Evolutionary conservation across 441 rosid species (phyloP).

Genomic region (Metrosideros polymorpha): DNA sequence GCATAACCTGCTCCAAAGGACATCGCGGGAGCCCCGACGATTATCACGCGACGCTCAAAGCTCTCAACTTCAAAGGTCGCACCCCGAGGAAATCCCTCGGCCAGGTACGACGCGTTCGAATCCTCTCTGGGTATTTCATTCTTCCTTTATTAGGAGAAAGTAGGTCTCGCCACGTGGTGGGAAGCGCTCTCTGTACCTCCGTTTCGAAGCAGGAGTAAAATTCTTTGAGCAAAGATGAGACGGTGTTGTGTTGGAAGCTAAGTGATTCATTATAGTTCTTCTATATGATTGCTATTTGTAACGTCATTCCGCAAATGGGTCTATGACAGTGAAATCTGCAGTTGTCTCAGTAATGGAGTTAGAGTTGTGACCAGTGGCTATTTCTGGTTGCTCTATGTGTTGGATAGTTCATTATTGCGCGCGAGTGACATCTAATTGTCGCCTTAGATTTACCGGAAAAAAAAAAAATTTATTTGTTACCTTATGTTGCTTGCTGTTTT

Average conservation of each 20-base stretch:
- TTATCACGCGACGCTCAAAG: conserved; percentile 68
- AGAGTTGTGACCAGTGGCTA: neutral
- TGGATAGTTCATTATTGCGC: neutral
- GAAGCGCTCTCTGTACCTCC: neutral
- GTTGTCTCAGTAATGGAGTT: neutral
- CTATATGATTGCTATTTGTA: neutral
- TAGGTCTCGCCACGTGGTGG: neutral
- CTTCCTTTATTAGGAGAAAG: neutral
- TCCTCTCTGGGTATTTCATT: neutral
- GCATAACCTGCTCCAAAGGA: conserved; percentile 27
- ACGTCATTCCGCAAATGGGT: neutral
- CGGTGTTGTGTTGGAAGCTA: neutral
- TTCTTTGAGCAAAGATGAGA: neutral
- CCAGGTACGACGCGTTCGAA: conserved; percentile 34
- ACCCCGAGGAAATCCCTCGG: conserved; percentile 82
- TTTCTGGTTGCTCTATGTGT: neutral
- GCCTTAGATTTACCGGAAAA: neutral
- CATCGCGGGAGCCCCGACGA: conserved; percentile 39
- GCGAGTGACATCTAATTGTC: neutral
- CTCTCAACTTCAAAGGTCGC: conserved; percentile 78
- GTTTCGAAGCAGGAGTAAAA: neutral
- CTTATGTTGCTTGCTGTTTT: neutral
- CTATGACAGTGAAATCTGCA: neutral
- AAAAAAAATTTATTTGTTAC: neutral
- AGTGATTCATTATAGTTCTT: neutral